Evolutionary conservation across 441 rosid species (phyloP), one percentile per base, ranked within the genome.

Genomic region (Corymbia citriodora): DNA sequence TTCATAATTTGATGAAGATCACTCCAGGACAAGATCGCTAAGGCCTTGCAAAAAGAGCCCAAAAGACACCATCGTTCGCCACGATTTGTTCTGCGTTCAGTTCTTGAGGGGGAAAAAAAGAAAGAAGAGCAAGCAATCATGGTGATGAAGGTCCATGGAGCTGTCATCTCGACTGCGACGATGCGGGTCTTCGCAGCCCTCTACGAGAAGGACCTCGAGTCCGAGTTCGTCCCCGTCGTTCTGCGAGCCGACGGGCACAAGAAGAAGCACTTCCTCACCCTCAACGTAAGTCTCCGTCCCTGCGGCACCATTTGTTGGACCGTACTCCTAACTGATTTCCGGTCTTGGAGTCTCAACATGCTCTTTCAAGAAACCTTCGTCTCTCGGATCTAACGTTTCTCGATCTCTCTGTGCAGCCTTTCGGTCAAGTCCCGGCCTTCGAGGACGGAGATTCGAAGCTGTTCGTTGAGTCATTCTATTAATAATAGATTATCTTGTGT

Each of bases 91-190:
- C 57, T 55, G 3, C 57, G 3, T 18, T 2, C 17, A 55, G 57
- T 19, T 55, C 18, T 55, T 55, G 57, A 55, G 57, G 19, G 59
- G 8, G 23, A 55, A 9, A 55, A 7, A 52, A 18, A 55, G 25
- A 55, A 18, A 55, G 59, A 0, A 1, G 10, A 55, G 25, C 59
- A 23, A 55, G 25, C 4, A 8, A 55, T 8, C 59, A 55, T 55
- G 59, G 59, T 18, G 59, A 55, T 3, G 1, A 55, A 55, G 10
- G 8, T 55, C 59, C 2, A 19, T 55, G 59, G 59, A 55, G 19
- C 10, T 2, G 59, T 8, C 59, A 0, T 1, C 59, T 55, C 59
- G 23, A 55, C 59, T 23, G 25, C 2, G 25, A 1, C 0, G 4
- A 55, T 3, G 59, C 10, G 40, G 40, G 40, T 36, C 40, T 36